A percentile compares a stretch with the other conserved stretches of the same genome.
Evolutionary conservation across 2,329 filamentous ascomycete genomes (phyloP).

Genomic region (Penicillium sp.): DNA sequence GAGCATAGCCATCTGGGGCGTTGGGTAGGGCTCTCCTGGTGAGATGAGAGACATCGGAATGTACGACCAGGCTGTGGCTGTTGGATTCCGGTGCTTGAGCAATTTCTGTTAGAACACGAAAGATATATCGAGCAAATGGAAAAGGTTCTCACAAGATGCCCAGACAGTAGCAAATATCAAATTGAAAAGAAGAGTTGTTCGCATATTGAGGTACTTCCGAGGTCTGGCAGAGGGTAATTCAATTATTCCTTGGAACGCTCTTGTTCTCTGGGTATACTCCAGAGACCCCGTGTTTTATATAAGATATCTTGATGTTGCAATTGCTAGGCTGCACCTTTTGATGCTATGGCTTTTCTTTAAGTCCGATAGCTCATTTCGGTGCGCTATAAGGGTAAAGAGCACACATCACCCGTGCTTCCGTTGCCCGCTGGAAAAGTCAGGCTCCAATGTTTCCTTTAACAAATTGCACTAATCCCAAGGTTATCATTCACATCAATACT

Average conservation of each 20-base stretch:
- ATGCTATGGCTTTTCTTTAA: too few relatives aligned
- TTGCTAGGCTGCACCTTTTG: too few relatives aligned
- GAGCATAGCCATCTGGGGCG: conserved; percentile 71
- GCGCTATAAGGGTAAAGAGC: too few relatives aligned
- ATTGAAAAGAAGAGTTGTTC: not conserved
- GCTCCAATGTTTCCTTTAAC: too few relatives aligned
- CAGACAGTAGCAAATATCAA: not conserved
- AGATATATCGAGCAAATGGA: not conserved
- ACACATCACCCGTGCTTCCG: too few relatives aligned
- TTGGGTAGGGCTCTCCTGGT: conserved; percentile 51
- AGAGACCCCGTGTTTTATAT: too few relatives aligned
- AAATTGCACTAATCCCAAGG: too few relatives aligned
- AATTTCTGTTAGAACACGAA: not conserved
- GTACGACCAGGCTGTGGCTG: conserved; percentile 1
- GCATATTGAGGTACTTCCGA: not conserved
- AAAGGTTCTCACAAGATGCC: not conserved
- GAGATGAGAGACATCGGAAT: not conserved
- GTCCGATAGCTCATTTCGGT: too few relatives aligned
- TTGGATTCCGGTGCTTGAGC: not conserved
- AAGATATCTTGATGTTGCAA: too few relatives aligned
- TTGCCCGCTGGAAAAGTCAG: too few relatives aligned
- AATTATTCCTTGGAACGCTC: not conserved
- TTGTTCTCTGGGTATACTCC: too few relatives aligned
- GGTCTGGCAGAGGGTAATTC: not conserved
- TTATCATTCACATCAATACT: too few relatives aligned